Evolutionary conservation across 2,329 filamentous ascomycete species (phyloP), one percentile per base, ranked within the genome.

Genomic region (Penicillium sp.): DNA sequence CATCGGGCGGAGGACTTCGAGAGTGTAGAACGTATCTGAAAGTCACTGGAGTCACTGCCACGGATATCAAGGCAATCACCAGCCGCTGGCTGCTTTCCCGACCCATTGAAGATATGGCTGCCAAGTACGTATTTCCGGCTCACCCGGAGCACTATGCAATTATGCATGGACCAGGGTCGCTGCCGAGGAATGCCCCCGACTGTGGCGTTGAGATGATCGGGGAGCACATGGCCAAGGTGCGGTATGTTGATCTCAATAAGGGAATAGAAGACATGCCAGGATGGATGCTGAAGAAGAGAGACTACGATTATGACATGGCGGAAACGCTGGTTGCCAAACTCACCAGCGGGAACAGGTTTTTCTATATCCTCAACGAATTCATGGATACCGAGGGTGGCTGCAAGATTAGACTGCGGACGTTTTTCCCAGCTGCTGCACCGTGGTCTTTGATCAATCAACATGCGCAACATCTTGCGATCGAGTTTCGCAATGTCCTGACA

Each of bases 361-460:
- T 45, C 32, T 54, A 50, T 54, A 10, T 54, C 34, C 32, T 54
- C 40, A 54, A 54, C n/a, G 52, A 50, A 32, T 54, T 54, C 34
- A 49, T 44, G 47, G 24, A 54, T 18, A 49, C 39, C 8, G 40
- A 21, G 11, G 18, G 27, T 10, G 52, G 52, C 10, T 50, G 52
- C n/a, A 50, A 45, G 24, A 49, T 50, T 40, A 54, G 27, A 32
- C 40, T 54, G 29, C 46, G 47, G 10, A 34, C 22, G 7, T 54
- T 50, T 32, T 54, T 54, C 11, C 52, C 52, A 3, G 49, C 46
- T 18, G 47, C 52, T 16, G 42, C 46, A n/a, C 51, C 52, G 4
- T 39, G 46, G 39, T 40, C 40, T 29, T 34, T 54, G 24, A 4
- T 54, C 7, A 44, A 21, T 38, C 24, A 49, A 21, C 39, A 54